Base-by-base conservation (phyloP, 176 grass and related monocot species). In the Oryza punctata region DNA sequence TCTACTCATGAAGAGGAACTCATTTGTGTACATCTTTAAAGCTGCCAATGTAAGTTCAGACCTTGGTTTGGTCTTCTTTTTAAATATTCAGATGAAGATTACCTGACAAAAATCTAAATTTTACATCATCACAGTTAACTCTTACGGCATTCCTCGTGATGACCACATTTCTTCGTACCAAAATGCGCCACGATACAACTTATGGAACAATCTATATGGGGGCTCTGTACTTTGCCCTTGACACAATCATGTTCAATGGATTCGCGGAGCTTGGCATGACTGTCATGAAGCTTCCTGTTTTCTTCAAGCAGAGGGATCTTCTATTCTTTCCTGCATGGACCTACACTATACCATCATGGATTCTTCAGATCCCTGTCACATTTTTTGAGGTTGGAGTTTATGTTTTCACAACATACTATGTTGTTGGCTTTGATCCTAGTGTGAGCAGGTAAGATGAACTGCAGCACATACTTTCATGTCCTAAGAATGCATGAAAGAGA, bases 1-100 rank as follows among this genome's bases (percentile, higher is more conserved):
- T 67, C 81, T 98, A 66, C 90, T 98, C 43, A 98, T 98, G 95
- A 98, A 93, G 78, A 86, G 95, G 69, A 93, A 98, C 10, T 87
- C 95, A 57, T 98, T 98, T 67, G 91, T 98, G 45, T 98, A 98
- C 72, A 91, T 93, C 61, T 98, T 98, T 81, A 98, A 90, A 70
- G 41, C 89, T 79, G 78, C 77, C 67, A 92, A 97, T 10, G 91
- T 96, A 70, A 89, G 80, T 80, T 88, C 21, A 35, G 45, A 32
- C 74, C 38, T 81, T 78, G 10, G 28, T 18, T 75, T 26, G 10
- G 61, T 69, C 61, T 71, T 2, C 59, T 38, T 38, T 8, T 50
- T 68, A 76, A 76, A 30, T 70, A 77, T 77, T 29, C 19, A 78
- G 37, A 43, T 69, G 69, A 84, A 49, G 30, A 65, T 67, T 9